Evolutionary conservation across 2,329 filamentous ascomycete species (phyloP), one percentile per base, ranked within the genome.

Genomic region (Aspergillus tubingensis): DNA sequence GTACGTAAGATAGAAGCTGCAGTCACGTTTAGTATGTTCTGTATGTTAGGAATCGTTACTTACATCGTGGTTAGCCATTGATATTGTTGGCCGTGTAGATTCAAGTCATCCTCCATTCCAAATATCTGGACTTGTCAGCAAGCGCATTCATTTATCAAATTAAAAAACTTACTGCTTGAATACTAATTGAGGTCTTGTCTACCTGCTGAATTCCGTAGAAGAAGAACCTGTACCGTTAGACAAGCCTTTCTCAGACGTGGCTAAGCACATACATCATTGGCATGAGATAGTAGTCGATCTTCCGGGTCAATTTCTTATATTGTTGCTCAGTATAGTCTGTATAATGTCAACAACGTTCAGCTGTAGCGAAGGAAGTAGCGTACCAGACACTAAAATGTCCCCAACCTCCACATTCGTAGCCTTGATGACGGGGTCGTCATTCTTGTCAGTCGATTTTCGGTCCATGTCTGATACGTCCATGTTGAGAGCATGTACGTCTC

Each of bases 11-110:
- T 43, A 43, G n/a, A 43, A 43, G 15, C 39, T 43, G 30, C 11
- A 13, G 30, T 4, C 10, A 32, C 30, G 11, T 4, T 32, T 5
- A 32, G 11, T 13, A 13, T 13, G 4, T 32, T 2, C 11, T 13
- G 11, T 5, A 4, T 32, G 10, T 25, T 25, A 25, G 7, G 7
- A 2, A 5, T 32, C 1, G 4, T 5, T 13, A 5, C 30, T 13
- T 43, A 43, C 39, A 55, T 55, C 0, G 53, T 55, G 38, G 53
- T 55, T 4, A 47, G 38, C 38, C 38, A 55, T 39, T 44, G 53
- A 1, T 43, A 43, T n/a, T 43, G 39, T 17, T 43, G 39, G 15
- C n/a, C 39, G 10, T 43, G 39, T 10, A 43, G n/a, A 19, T 19
- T 43, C n/a, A 43, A 3, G 8, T 43, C 39, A 11, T n/a, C 17